phyloP scores from a whole-genome alignment of 139 green algal species.

The Micractinium sp. region DNA sequence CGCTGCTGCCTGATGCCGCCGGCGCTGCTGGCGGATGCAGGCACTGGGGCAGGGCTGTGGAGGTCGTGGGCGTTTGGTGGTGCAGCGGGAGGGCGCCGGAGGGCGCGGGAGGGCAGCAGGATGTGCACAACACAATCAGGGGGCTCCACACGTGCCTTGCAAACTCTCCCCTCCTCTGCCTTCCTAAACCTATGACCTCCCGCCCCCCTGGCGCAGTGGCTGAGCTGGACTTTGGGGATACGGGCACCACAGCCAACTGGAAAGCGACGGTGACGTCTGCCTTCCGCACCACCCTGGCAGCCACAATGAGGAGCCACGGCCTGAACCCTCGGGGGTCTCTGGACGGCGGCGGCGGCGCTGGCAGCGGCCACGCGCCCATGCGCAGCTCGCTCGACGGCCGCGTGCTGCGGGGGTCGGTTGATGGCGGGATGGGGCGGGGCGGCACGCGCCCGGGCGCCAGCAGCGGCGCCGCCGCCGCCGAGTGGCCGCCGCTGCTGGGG shows the following conservation, averaged over 20 bases:
- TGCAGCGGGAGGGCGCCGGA: no score
- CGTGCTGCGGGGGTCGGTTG: neutral
- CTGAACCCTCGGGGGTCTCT: neutral
- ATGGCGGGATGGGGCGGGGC: neutral
- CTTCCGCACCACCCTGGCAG: slow-evolving; percentile 30
- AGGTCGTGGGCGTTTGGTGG: no score
- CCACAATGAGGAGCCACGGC: neutral
- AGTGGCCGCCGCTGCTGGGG: slow-evolving; percentile 37
- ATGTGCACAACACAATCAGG: no score
- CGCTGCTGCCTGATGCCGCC: neutral
- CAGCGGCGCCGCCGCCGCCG: neutral
- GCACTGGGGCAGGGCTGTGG: no score
- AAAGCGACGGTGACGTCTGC: slow-evolving; percentile 36
- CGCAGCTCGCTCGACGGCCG: neutral
- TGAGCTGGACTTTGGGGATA: neutral
- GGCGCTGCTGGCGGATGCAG: neutral
- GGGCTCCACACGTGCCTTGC: neutral
- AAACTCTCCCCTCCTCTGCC: no score
- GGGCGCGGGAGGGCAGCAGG: no score
- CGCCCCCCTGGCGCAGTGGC: neutral
- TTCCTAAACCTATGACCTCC: no score
- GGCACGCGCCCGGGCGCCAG: neutral
- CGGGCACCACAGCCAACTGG: neutral
- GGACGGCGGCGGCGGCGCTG: neutral
- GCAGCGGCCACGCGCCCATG: neutral